Evolutionary conservation across 2,329 filamentous ascomycete genomes (phyloP).

Genomic region (Cladosporium oxysporum): DNA sequence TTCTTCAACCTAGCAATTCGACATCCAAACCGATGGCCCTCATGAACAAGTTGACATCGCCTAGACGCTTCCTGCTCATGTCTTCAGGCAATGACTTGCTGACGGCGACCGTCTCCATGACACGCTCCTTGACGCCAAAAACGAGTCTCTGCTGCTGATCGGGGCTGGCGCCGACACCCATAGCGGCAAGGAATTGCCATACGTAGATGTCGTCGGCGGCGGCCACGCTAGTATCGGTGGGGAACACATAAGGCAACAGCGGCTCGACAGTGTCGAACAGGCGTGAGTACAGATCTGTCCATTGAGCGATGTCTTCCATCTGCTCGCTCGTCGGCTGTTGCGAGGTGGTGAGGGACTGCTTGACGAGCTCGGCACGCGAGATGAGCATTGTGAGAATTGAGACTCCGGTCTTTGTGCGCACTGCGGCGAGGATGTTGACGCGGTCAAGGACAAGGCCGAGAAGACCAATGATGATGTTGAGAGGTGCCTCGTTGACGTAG

Average conservation of each 20-base stretch:
- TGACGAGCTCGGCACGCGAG: constrained; percentile 89
- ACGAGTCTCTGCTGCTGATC: constrained; percentile 95
- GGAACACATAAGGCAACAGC: constrained; percentile 82
- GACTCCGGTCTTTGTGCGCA: constrained; percentile 82
- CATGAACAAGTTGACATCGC: constrained; percentile 98
- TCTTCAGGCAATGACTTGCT: constrained; percentile 87
- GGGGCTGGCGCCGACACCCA: constrained; percentile 88
- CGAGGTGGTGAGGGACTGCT: constrained; percentile 71
- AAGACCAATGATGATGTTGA: constrained; percentile 88
- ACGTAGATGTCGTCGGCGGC: constrained; percentile 82
- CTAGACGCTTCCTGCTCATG: constrained; percentile 78
- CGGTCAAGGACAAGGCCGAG: constrained; percentile 80
- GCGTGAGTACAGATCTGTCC: constrained; percentile 78
- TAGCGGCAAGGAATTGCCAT: constrained; percentile 95
- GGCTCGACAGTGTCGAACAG: constrained; percentile 88
- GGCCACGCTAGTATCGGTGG: constrained; percentile 76
- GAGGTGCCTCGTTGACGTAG: constrained; percentile 85
- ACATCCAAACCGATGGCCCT: constrained; percentile 98
- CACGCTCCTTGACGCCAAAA: constrained; percentile 93
- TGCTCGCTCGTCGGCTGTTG: constrained; percentile 54
- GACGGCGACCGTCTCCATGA: constrained; percentile 89
- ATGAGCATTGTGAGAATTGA: constrained; percentile 91
- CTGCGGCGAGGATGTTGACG: constrained; percentile 80
- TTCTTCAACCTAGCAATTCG: constrained; percentile 62
- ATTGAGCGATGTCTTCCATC: constrained; percentile 72